phyloP scores from a whole-genome alignment of 108 stramenopile species.

The Nitzschia inconspicua region DNA sequence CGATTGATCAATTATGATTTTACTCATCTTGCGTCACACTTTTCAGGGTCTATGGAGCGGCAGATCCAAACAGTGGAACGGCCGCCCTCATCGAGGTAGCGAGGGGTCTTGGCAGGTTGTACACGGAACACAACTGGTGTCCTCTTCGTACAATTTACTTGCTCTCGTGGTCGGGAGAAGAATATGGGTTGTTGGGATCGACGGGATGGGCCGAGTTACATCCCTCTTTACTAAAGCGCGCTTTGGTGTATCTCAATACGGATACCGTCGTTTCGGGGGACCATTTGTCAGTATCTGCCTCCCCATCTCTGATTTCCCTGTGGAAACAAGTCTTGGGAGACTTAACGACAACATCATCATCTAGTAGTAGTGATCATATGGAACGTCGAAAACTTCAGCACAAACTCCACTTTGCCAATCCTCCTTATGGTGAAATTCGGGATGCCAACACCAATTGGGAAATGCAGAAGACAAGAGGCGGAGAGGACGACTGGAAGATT shows the following conservation, averaged over 20 bases:
- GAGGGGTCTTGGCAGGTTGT: constrained; percentile 40
- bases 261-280: constrained; percentile 58
- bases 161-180: constrained; percentile 69
- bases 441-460: constrained; percentile 27
- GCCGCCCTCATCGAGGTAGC: constrained; percentile 60
- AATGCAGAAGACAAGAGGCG: neutral
- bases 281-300: constrained; percentile 33
- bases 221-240: constrained; percentile 24
- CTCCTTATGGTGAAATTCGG: neutral
- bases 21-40: no score
- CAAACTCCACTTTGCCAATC: neutral
- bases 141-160: constrained; percentile 54
- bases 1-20: no score
- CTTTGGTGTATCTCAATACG: constrained; percentile 55
- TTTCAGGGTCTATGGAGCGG: constrained; percentile 71
- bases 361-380: neutral
- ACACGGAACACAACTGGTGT: constrained; percentile 34
- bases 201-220: constrained; percentile 69
- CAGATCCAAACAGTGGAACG: constrained; percentile 68
- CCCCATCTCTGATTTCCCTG: constrained; percentile 38
- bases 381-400: neutral
- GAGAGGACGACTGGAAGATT: constrained; percentile 21
- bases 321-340: constrained; percentile 33
- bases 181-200: constrained; percentile 62
- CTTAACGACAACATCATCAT: neutral